Conservation (phyloP, 2,329 filamentous ascomycete genomes). For the Mycosphaerelloides madeirae region DNA sequence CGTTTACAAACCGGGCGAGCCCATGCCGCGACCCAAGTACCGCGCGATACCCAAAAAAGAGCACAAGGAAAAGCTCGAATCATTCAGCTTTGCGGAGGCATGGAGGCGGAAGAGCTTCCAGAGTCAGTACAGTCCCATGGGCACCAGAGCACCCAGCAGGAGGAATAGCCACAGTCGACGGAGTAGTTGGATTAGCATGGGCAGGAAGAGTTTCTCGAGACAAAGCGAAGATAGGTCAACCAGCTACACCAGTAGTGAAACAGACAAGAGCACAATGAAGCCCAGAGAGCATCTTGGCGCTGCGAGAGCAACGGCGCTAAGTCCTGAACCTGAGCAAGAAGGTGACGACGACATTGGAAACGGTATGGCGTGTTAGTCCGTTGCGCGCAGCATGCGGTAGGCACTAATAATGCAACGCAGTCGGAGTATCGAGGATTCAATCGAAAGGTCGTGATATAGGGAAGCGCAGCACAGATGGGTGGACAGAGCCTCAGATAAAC, state of each 20-base stretch:
- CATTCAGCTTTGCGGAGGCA: conserved; percentile 44
- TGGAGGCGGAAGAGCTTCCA: conserved; percentile 44
- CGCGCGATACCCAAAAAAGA: conserved; percentile 45
- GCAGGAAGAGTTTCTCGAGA: conserved; percentile 21
- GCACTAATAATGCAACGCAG: conserved; percentile 13
- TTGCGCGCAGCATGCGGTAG: background rate
- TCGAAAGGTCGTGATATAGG: conserved; percentile 22
- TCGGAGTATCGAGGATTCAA: conserved; percentile 33
- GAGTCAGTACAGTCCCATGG: conserved; percentile 47
- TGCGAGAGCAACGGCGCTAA: conserved; percentile 25
- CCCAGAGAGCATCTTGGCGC: conserved; percentile 18
- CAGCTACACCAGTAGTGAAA: conserved; percentile 20
- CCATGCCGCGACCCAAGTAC: conserved; percentile 49
- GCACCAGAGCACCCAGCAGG: conserved; percentile 42
- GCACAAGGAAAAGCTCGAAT: conserved; percentile 47
- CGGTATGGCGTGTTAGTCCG: conserved; percentile 33
- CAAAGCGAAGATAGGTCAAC: conserved; percentile 13
- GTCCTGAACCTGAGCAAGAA: conserved; percentile 38
- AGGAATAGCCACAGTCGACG: conserved; percentile 23
- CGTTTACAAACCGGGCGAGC: conserved; percentile 49
- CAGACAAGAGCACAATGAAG: conserved; percentile 15
- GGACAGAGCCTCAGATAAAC: conserved; percentile 14
- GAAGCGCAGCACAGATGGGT: no score
- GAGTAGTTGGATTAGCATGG: conserved; percentile 28
- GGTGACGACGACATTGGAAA: conserved; percentile 45